phyloP scores from a whole-genome alignment of 179 eudicot species.

The Beta lomatogona region DNA sequence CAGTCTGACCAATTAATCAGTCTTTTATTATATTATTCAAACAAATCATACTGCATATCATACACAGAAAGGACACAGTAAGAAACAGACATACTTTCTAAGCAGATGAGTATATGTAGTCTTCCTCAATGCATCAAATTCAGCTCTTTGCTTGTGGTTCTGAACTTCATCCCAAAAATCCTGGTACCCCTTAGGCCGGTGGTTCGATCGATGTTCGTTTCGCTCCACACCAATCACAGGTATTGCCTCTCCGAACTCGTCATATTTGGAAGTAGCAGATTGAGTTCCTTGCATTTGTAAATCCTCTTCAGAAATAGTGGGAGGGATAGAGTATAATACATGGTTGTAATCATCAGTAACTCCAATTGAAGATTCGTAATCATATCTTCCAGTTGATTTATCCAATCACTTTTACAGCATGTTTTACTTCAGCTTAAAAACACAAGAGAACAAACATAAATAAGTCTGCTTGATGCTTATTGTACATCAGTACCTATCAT shows the following conservation, averaged over 20 bases:
- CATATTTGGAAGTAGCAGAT: background rate
- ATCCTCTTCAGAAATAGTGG: constrained; percentile 20
- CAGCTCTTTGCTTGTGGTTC: constrained; percentile 23
- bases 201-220: background rate
- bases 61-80: background rate
- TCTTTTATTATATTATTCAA: background rate
- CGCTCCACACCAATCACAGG: background rate
- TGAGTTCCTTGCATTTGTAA: background rate
- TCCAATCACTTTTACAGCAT: no score
- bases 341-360: background rate
- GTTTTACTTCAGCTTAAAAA: no score
- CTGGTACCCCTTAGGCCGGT: constrained; percentile 27
- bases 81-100: constrained; percentile 20
- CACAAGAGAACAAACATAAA: no score
- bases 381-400: constrained; percentile 4
- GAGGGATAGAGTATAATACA: background rate
- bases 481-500: no score
- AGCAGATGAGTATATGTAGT: constrained; percentile 31
- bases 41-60: background rate
- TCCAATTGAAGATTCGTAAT: constrained; percentile 8
- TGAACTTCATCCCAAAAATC: constrained; percentile 41
- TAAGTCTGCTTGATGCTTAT: no score
- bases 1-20: constrained; percentile 25
- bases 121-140: constrained; percentile 29
- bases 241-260: constrained; percentile 10